Evolutionary conservation across 208 protist genomes (phyloP).

Genomic region (Leishmania braziliensis): DNA sequence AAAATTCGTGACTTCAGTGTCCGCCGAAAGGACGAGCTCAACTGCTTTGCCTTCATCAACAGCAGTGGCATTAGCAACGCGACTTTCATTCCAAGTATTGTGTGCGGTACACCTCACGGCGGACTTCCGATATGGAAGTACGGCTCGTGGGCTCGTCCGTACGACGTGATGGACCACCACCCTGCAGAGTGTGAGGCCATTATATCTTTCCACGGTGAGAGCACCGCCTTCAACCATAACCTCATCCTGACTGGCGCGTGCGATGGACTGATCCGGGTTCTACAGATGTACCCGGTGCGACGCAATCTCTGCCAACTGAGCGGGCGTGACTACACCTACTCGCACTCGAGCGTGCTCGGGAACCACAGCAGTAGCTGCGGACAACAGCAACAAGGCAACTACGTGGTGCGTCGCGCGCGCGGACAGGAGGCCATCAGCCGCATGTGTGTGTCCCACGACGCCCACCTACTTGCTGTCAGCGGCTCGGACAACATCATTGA

Average conservation of each 20-base stretch:
- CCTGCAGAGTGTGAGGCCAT: slow-evolving; percentile 86
- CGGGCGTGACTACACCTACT: slow-evolving; percentile 86
- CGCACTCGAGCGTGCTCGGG: slow-evolving; percentile 56
- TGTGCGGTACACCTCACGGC: slow-evolving; percentile 84
- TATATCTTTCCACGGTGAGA: slow-evolving; percentile 83
- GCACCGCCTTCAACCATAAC: slow-evolving; percentile 88
- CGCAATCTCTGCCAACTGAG: slow-evolving; percentile 87
- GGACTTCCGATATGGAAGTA: slow-evolving; percentile 89
- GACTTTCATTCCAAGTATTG: slow-evolving; percentile 83
- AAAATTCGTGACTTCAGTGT: slow-evolving; percentile 85
- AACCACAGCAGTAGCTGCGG: slow-evolving; percentile 32
- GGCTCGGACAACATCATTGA: slow-evolving; percentile 85
- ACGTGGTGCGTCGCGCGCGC: slow-evolving; percentile 47
- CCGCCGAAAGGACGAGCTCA: slow-evolving; percentile 85
- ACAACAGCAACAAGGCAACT: slow-evolving; percentile 37
- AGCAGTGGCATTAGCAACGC: slow-evolving; percentile 68
- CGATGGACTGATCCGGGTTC: slow-evolving; percentile 85
- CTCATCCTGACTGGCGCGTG: slow-evolving; percentile 87
- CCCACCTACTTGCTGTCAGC: slow-evolving; percentile 73
- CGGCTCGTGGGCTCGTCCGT: slow-evolving; percentile 87
- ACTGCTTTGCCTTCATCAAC: slow-evolving; percentile 91
- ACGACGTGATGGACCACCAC: slow-evolving; percentile 79
- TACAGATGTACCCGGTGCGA: slow-evolving; percentile 89
- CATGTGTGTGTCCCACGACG: slow-evolving; percentile 81
- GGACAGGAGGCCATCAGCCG: slow-evolving; percentile 75